phyloP scores from a whole-genome alignment of 2,329 filamentous ascomycete species.

The Colletotrichum incanum region DNA sequence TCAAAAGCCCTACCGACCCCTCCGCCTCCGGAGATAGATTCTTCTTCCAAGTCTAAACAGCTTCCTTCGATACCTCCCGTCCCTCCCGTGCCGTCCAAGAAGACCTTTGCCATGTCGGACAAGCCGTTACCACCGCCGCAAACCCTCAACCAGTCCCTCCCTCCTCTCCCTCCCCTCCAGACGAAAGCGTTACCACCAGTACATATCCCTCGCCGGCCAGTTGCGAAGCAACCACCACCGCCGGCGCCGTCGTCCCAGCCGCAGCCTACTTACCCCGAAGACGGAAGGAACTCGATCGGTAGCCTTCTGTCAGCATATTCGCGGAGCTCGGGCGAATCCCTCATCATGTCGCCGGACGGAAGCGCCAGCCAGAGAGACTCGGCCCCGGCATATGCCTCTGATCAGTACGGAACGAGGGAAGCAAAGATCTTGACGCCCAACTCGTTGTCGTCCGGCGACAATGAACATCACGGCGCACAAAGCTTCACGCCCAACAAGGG shows the following conservation, averaged over 20 bases:
- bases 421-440: slow-evolving; percentile 20
- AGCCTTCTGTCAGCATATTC: slow-evolving; percentile 72
- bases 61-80: slow-evolving; percentile 44
- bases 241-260: slow-evolving; percentile 1
- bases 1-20: slow-evolving; percentile 72
- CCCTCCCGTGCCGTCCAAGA: slow-evolving; percentile 28
- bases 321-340: slow-evolving; percentile 61
- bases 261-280: slow-evolving; percentile 53
- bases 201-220: slow-evolving; percentile 34
- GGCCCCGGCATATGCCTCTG: slow-evolving; percentile 44
- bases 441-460: slow-evolving; percentile 28
- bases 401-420: slow-evolving; percentile 37
- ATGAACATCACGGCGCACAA: slow-evolving; percentile 32
- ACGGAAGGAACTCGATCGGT: slow-evolving; percentile 61
- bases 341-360: slow-evolving; percentile 59
- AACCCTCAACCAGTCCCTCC: slow-evolving; percentile 51
- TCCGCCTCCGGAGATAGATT: slow-evolving; percentile 49
- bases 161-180: slow-evolving; percentile 47
- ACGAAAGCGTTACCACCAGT: slow-evolving; percentile 38
- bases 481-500: slow-evolving; percentile 37
- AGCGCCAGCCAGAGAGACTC: slow-evolving; percentile 48
- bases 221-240: slow-evolving; percentile 24
- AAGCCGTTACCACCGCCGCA: slow-evolving; percentile 47
- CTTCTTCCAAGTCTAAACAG: slow-evolving; percentile 38
- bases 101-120: slow-evolving; percentile 35